These are phyloP conservation scores for Podospora pseudopauciseta DNA, from an alignment of 495 filamentous ascomycete genomes.

Conservation along the genomic window DNA sequence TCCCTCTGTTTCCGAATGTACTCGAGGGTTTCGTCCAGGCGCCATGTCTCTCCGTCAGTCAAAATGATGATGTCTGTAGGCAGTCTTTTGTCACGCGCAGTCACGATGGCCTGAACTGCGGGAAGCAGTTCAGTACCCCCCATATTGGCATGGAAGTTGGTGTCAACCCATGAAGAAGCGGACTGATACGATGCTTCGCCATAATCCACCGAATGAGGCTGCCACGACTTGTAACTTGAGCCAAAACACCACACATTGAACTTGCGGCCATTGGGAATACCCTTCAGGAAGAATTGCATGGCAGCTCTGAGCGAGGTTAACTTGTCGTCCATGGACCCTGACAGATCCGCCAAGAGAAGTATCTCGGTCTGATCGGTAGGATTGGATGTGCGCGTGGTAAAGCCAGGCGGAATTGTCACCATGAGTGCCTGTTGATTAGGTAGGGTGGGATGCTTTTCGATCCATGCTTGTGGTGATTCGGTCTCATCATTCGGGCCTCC, in stretches of 20 bases:
- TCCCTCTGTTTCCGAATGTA: slow-evolving; percentile 9
- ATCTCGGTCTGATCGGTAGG: slow-evolving; percentile 11
- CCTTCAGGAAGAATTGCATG: slow-evolving; percentile 22
- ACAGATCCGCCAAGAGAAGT: slow-evolving; percentile 19
- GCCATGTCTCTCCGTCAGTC: slow-evolving; percentile 21
- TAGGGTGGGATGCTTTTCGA: slow-evolving; percentile 16
- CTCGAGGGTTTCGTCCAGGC: slow-evolving; percentile 14
- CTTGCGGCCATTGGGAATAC: slow-evolving; percentile 14
- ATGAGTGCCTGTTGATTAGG: slow-evolving; percentile 16
- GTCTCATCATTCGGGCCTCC: background rate
- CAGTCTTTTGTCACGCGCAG: slow-evolving; percentile 2
- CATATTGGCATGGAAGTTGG: slow-evolving; percentile 7
- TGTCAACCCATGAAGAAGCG: slow-evolving; percentile 10
- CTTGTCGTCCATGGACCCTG: slow-evolving; percentile 21
- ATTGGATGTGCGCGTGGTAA: background rate
- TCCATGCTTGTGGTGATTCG: slow-evolving; percentile 18
- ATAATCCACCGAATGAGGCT: slow-evolving; percentile 16
- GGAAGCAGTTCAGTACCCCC: slow-evolving; percentile 21
- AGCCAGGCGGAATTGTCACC: slow-evolving; percentile 16
- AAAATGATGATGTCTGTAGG: slow-evolving; percentile 19
- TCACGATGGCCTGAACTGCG: slow-evolving; percentile 14
- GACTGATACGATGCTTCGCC: slow-evolving; percentile 2
- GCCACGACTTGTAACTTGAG: slow-evolving; percentile 8
- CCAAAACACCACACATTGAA: slow-evolving; percentile 26
- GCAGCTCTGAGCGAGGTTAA: slow-evolving; percentile 14